Evolutionary conservation across 2,329 filamentous ascomycete species (phyloP).

Genomic region (Trichoderma oligosporum): DNA sequence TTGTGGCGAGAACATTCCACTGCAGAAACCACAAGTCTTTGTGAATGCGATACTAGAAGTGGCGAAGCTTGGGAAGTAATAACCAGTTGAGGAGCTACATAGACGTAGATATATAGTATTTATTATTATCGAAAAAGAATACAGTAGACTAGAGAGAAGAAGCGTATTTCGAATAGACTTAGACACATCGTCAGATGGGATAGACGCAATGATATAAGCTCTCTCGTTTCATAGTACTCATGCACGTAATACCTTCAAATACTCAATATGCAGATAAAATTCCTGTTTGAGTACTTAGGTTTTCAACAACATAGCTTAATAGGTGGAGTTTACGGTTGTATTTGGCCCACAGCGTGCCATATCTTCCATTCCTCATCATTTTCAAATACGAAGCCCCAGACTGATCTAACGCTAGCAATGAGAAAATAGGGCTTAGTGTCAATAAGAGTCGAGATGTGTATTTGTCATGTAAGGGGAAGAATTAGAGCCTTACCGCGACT

Average conservation of each 20-base stretch:
- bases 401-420: background rate
- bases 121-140: too few relatives aligned
- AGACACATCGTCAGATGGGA: too few relatives aligned
- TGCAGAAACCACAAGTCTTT: slow-evolving; percentile 20
- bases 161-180: too few relatives aligned
- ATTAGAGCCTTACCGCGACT: background rate
- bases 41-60: slow-evolving; percentile 19
- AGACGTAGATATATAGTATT: too few relatives aligned
- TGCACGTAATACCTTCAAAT: too few relatives aligned
- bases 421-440: background rate
- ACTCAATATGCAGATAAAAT: too few relatives aligned
- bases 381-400: background rate
- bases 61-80: background rate
- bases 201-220: too few relatives aligned
- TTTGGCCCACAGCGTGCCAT: background rate
- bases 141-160: too few relatives aligned
- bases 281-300: too few relatives aligned
- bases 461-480: slow-evolving; percentile 6
- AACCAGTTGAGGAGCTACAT: background rate
- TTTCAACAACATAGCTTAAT: background rate
- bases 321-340: background rate
- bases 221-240: too few relatives aligned
- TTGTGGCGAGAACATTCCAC: slow-evolving; percentile 19
- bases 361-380: background rate
- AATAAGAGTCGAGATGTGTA: background rate